phyloP scores from a whole-genome alignment of 2,329 filamentous ascomycete species.

The Fusarium verticillioides region DNA sequence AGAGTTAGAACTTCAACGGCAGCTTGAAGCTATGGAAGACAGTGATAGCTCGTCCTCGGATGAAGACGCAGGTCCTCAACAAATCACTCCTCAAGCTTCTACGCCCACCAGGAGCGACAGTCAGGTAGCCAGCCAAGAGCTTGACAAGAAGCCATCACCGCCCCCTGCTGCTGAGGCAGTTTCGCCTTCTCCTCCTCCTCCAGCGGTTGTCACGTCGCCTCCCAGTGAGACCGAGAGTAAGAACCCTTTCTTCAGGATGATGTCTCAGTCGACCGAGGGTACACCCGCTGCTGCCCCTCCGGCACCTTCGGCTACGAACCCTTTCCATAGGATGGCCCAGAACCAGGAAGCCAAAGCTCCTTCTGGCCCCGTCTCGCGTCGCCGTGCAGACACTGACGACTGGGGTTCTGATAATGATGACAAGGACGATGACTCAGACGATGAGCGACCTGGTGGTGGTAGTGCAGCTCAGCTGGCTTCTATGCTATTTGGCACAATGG shows the following conservation, averaged over 20 bases:
- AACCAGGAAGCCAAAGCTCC: conserved; percentile 69
- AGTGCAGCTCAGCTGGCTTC: conserved; percentile 93
- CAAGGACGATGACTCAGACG: conserved; percentile 66
- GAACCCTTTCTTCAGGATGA: conserved; percentile 94
- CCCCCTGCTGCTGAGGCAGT: conserved; percentile 55
- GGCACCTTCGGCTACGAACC: conserved; percentile 74
- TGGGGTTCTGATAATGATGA: conserved; percentile 82
- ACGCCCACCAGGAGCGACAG: conserved; percentile 66
- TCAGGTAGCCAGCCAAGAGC: conserved; percentile 64
- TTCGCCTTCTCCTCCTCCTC: conserved; percentile 52
- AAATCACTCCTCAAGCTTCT: conserved; percentile 72
- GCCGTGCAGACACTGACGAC: conserved; percentile 70
- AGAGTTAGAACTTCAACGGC: conserved; percentile 87
- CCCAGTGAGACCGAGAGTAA: conserved; percentile 80
- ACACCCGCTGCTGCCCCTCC: conserved; percentile 54
- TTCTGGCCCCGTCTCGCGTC: conserved; percentile 62
- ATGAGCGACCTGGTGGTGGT: conserved; percentile 81
- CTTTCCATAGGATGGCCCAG: conserved; percentile 88
- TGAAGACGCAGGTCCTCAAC: conserved; percentile 81
- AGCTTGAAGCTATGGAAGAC: conserved; percentile 80
- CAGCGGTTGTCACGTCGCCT: conserved; percentile 63
- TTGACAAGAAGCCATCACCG: conserved; percentile 63
- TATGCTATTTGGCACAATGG: conserved; percentile 97
- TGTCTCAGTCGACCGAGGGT: conserved; percentile 74
- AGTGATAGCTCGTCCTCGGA: conserved; percentile 82